Base-by-base conservation (phyloP, 208 protist genomes). In the Balamuthia mandrillaris region DNA sequence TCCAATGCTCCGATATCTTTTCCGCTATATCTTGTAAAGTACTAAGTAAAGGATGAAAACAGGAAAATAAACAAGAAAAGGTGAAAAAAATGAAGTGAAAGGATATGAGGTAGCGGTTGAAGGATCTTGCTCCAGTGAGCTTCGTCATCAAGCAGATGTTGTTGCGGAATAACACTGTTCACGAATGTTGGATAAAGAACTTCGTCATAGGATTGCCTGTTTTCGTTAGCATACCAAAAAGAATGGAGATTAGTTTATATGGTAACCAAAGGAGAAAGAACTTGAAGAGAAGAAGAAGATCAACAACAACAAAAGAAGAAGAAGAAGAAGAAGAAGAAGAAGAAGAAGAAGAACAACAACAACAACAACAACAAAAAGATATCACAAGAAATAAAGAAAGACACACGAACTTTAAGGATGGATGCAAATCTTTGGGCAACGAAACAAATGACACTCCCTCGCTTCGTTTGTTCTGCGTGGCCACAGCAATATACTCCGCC, bases 101-200 rank as follows among this genome's bases (percentile, higher is more conserved):
- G 4, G 14, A 42, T 2, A 27, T 58, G 42, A 27, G 84, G 54
- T 12, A 85, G 7, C 0, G 63, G 14, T 35, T 4, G 5, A 3
- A 87, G 42, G 3, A 89, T 24, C n/a, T 42, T 0, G 47, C 85
- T 39, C 24, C 70, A 51, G 12, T 61, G 41, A 0, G 52, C 52
- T 21, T 49, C 18, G 18, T 81, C 58, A 0, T 60, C 56, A 37
- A 93, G 84, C 2, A 91, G 29, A 52, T 61, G 21, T 12, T 86
- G 79, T 12, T 86, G 79, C 12, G 68, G 52, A 4, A 90, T 14
- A 18, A 92, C 56, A 7, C 60, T 35, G 2, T 81, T 16, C 35
- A 89, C 81, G 49, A 88, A 91, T 35, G 75, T 47, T 5, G 37
- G 47, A 14, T 86, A 42, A 3, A 88, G 81, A 14, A 88, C 24